Conservation (phyloP, 306 rosid species). For the Oemleria cerasiformis region DNA sequence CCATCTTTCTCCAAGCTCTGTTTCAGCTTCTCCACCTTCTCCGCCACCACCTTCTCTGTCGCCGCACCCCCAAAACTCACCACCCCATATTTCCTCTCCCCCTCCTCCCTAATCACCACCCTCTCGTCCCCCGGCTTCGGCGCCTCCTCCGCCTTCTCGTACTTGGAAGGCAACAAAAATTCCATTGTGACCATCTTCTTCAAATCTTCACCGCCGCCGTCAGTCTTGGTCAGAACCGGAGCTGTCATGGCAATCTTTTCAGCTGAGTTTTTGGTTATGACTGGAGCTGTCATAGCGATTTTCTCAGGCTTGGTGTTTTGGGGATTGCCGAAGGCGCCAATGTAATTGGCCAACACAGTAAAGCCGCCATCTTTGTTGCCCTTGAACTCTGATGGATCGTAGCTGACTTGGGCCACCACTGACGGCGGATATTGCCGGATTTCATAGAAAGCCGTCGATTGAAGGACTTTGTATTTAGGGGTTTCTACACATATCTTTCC, state of each 20-base stretch:
- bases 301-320: conserved; percentile 71
- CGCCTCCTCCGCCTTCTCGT: conserved; percentile 65
- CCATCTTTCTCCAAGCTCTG: conserved; percentile 74
- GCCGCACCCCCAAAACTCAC: conserved; percentile 70
- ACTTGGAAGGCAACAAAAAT: conserved; percentile 60
- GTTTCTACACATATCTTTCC: conserved; percentile 71
- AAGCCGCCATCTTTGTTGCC: conserved; percentile 89
- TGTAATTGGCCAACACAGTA: conserved; percentile 62
- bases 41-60: conserved; percentile 52
- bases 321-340: conserved; percentile 72
- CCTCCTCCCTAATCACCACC: conserved; percentile 71
- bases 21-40: conserved; percentile 62
- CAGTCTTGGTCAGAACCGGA: conserved; percentile 59
- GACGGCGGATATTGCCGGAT: conserved; percentile 60
- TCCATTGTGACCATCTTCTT: conserved; percentile 63
- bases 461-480: conserved; percentile 47
- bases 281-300: conserved; percentile 86
- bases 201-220: conserved; percentile 19
- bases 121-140: conserved; percentile 81
- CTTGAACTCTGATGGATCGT: conserved; percentile 66
- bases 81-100: conserved; percentile 69
- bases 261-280: conserved; percentile 46
- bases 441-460: conserved; percentile 58
- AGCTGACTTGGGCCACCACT: conserved; percentile 70
- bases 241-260: conserved; percentile 78